Conservation (phyloP, 2,329 filamentous ascomycete genomes). For the Alternaria sp. region DNA sequence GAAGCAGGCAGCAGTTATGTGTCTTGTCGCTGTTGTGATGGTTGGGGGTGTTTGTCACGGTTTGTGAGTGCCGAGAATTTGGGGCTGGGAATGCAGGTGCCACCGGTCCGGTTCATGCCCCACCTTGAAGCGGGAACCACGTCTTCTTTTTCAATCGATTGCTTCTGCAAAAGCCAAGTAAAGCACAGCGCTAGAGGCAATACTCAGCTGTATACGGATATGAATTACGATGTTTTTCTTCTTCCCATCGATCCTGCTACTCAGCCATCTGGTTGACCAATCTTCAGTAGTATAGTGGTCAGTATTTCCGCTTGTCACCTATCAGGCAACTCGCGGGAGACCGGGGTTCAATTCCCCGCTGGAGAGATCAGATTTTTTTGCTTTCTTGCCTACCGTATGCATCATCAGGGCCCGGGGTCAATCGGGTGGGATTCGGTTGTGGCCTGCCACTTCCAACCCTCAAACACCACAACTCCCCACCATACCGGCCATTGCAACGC, state of each 20-base stretch:
- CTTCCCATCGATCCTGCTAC: background rate
- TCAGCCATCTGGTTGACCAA: background rate
- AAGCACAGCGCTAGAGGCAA: too few species aligned
- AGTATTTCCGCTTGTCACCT: slow-evolving; percentile 22
- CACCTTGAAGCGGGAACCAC: background rate
- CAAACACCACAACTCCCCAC: background rate
- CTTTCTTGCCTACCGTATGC: background rate
- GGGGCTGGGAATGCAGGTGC: background rate
- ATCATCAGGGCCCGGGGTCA: too few species aligned
- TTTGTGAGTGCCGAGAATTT: background rate
- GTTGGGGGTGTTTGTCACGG: background rate
- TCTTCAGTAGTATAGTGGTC: slow-evolving; percentile 22
- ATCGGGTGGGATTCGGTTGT: too few species aligned
- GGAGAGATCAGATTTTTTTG: slow-evolving; percentile 5
- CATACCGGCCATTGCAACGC: background rate
- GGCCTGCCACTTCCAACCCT: background rate
- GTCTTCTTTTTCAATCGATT: background rate
- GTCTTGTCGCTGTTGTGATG: background rate
- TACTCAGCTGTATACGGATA: too few species aligned
- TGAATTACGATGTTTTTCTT: too few species aligned
- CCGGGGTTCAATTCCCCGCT: slow-evolving; percentile 16
- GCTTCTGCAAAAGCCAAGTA: rapidly evolving
- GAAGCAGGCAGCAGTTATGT: background rate
- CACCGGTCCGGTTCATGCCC: background rate
- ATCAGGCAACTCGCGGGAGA: slow-evolving; percentile 8